These are phyloP conservation scores for Fusarium sp. DNA, from an alignment of 2,329 filamentous ascomycete genomes.

Conservation along the genomic window DNA sequence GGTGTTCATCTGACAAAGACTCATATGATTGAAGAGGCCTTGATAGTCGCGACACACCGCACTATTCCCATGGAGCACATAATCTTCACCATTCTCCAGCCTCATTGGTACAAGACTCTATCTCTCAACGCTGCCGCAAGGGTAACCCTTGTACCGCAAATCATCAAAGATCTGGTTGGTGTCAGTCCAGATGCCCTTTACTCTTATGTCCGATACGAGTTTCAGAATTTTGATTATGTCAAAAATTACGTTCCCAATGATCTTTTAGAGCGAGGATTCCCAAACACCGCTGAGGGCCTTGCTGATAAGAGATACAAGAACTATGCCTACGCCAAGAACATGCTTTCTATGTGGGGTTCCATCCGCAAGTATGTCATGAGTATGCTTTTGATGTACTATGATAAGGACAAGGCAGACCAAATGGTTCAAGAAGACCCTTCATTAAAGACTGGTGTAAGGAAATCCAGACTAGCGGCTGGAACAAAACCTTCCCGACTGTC, in stretches of 20 bases:
- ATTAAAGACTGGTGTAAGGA: background rate
- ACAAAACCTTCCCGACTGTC: background rate
- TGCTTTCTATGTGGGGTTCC: background rate
- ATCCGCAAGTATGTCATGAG: background rate
- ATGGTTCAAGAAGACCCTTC: background rate
- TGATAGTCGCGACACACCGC: background rate
- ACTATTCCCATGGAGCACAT: background rate
- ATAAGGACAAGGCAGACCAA: background rate
- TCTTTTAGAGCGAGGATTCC: background rate
- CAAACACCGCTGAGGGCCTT: background rate
- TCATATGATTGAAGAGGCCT: background rate
- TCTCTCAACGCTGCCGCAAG: background rate
- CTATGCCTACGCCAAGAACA: background rate
- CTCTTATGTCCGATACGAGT: background rate
- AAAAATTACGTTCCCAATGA: background rate
- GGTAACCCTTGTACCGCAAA: background rate
- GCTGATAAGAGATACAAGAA: background rate
- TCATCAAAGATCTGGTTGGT: background rate
- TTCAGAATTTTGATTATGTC: background rate
- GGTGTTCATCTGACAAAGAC: background rate
- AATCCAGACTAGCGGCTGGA: background rate
- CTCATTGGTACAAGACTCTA: background rate
- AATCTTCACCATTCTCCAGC: background rate
- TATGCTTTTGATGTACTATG: background rate
- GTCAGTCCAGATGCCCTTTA: background rate